A percentile compares a stretch with the other conserved stretches of the same genome.
These are phyloP conservation scores for Metschnikowia arizonensis DNA, from an alignment of 805 yeast species.

Conservation along the genomic window DNA sequence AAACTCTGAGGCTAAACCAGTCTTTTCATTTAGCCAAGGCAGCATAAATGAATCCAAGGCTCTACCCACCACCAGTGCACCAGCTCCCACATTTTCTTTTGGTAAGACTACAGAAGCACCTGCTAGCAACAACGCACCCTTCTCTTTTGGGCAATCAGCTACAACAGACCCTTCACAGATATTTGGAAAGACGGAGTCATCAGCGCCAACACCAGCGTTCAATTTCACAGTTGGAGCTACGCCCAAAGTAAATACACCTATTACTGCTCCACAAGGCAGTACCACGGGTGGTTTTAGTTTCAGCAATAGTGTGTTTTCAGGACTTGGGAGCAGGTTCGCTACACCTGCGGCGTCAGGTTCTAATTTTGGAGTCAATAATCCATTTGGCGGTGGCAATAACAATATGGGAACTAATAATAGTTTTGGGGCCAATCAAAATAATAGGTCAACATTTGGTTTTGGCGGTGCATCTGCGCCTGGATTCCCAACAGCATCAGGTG, in stretches of 20 bases:
- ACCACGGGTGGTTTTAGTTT: conserved; percentile 13
- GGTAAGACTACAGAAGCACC: conserved; percentile 6
- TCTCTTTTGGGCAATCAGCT: conserved; percentile 19
- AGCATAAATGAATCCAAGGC: background rate
- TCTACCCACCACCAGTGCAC: background rate
- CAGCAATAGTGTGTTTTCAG: conserved; percentile 9
- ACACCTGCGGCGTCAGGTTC: conserved; percentile 11
- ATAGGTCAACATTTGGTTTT: background rate
- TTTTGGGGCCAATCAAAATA: background rate
- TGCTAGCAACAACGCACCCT: conserved; percentile 8
- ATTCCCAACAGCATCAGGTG: background rate
- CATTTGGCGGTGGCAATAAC: conserved; percentile 2
- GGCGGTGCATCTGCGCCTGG: conserved; percentile 8
- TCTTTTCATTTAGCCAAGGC: conserved; percentile 16
- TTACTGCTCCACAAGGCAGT: conserved; percentile 4
- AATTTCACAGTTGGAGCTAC: conserved; percentile 10
- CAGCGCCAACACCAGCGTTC: conserved; percentile 16
- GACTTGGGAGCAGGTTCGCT: conserved; percentile 10
- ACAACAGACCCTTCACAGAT: conserved; percentile 33
- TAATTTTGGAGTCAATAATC: conserved; percentile 4
- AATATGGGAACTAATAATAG: background rate
- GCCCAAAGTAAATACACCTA: conserved; percentile 5
- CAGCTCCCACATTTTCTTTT: conserved; percentile 14
- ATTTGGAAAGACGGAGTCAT: conserved; percentile 21
- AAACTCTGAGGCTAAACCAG: background rate